Percentiles rank a stretch among this genome's conserved stretches.
Evolutionary conservation across 208 protist species (phyloP).

Genomic region (Jaenimonas drosophilae): DNA sequence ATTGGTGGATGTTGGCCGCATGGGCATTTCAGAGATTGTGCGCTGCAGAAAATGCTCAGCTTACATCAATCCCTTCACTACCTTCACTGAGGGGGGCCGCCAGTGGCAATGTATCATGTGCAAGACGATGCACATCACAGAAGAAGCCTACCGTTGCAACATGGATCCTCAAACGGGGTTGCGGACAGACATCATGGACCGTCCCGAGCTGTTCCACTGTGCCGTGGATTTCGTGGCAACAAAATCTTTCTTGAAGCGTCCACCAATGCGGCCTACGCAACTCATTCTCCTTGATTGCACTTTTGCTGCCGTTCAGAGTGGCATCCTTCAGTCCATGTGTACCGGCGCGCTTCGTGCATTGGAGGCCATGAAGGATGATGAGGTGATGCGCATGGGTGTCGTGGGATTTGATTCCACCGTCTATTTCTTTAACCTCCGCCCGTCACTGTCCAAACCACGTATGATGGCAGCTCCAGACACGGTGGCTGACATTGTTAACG

Average conservation of each 20-base stretch:
- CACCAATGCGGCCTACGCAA: slow-evolving; percentile 87
- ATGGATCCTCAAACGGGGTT: slow-evolving; percentile 82
- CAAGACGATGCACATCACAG: slow-evolving; percentile 86
- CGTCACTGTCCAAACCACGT: slow-evolving; percentile 54
- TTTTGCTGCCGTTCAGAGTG: slow-evolving; percentile 76
- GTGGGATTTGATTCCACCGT: slow-evolving; percentile 74
- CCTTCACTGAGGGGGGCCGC: slow-evolving; percentile 86
- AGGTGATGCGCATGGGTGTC: slow-evolving; percentile 75
- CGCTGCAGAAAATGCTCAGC: slow-evolving; percentile 84
- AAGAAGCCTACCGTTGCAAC: slow-evolving; percentile 39
- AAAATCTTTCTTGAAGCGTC: slow-evolving; percentile 90
- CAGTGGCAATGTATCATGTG: slow-evolving; percentile 96
- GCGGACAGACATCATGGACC: slow-evolving; percentile 56
- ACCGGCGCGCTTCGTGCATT: slow-evolving; percentile 52
- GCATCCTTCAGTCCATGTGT: slow-evolving; percentile 71
- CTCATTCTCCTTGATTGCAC: slow-evolving; percentile 95
- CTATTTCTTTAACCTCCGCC: slow-evolving; percentile 91
- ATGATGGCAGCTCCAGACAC: slow-evolving; percentile 85
- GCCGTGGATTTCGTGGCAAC: slow-evolving; percentile 93
- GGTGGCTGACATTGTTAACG: slow-evolving; percentile 62
- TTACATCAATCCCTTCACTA: slow-evolving; percentile 98
- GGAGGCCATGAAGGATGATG: slow-evolving; percentile 59
- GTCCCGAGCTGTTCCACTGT: slow-evolving; percentile 87
- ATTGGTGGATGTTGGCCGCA: slow-evolving; percentile 48
- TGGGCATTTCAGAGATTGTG: slow-evolving; percentile 67